Conservation (phyloP, 495 filamentous ascomycete species). For the Bacidia rubella region DNA sequence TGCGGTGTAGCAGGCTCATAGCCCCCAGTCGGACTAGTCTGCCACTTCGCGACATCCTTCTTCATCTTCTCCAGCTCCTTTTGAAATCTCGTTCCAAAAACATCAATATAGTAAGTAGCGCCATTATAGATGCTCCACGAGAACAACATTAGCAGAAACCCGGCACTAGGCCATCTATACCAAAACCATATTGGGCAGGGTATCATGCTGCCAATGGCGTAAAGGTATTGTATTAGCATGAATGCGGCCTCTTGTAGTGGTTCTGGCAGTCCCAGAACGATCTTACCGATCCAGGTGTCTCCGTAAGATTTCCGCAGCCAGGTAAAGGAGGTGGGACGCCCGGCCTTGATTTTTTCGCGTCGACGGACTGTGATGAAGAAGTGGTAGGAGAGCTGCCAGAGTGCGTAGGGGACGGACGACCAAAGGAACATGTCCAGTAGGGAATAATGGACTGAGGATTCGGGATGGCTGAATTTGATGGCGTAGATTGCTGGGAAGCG, state of each 20-base stretch:
- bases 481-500: conserved; percentile 80
- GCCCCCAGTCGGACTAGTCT: conserved; percentile 38
- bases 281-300: conserved; percentile 71
- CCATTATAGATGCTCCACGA: conserved; percentile 90
- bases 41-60: conserved; percentile 83
- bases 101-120: conserved; percentile 92
- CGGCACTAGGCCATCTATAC: conserved; percentile 63
- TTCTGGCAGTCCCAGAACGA: conserved; percentile 67
- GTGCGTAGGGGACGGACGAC: conserved; percentile 79
- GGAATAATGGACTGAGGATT: conserved; percentile 62
- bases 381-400: conserved; percentile 90
- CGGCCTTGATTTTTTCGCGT: conserved; percentile 87
- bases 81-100: conserved; percentile 92
- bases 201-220: conserved; percentile 83
- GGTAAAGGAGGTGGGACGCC: conserved; percentile 89
- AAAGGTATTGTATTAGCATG: conserved; percentile 89
- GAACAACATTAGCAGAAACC: conserved; percentile 68
- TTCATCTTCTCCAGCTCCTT: conserved; percentile 87
- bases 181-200: conserved; percentile 94
- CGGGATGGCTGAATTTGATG: conserved; percentile 60
- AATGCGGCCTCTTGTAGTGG: conserved; percentile 75
- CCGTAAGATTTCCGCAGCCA: conserved; percentile 88
- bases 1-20: conserved; percentile 29
- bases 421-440: conserved; percentile 78
- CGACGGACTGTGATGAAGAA: conserved; percentile 86